Conservation (phyloP, 139 green algal genomes). For the Tetraselmis chui region DNA sequence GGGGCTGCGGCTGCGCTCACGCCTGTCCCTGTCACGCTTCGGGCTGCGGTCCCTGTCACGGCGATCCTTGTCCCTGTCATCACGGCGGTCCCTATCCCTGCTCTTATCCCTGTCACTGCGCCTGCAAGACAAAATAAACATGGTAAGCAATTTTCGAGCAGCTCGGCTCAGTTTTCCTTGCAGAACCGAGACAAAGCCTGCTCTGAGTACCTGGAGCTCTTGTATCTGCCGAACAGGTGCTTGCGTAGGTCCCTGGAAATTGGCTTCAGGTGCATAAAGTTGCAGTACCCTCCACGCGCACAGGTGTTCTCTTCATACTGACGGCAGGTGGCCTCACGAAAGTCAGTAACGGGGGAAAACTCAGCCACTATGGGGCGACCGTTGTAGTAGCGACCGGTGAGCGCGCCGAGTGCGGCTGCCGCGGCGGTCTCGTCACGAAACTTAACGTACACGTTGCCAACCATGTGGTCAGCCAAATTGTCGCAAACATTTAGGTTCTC, state of each 20-base stretch:
- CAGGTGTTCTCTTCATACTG: constrained; percentile 98
- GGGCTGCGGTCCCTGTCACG: not conserved
- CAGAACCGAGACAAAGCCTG: no score
- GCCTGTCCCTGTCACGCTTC: not conserved
- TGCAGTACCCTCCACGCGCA: constrained; percentile 95
- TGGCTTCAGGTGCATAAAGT: constrained; percentile 98
- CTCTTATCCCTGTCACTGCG: not conserved
- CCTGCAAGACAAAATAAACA: no score
- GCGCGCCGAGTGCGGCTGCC: constrained; percentile 47
- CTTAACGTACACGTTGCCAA: constrained; percentile 93
- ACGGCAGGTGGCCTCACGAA: constrained; percentile 88
- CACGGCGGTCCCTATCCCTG: not conserved
- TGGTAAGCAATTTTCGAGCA: no score
- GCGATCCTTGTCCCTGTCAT: not conserved
- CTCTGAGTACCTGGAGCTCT: constrained; percentile 34
- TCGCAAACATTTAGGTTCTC: constrained; percentile 97
- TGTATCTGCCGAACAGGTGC: constrained; percentile 79
- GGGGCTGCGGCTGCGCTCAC: not conserved
- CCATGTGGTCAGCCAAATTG: constrained; percentile 97
- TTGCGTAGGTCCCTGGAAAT: constrained; percentile 71
- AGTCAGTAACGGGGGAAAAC: constrained; percentile 97
- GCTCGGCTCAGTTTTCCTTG: no score
- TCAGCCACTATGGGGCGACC: constrained; percentile 85
- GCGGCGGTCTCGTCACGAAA: constrained; percentile 86
- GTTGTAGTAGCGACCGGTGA: constrained; percentile 76